These are phyloP conservation scores for Aristolochia fimbriata DNA, from an alignment of 164 flowering plant species.

Conservation along the genomic window DNA sequence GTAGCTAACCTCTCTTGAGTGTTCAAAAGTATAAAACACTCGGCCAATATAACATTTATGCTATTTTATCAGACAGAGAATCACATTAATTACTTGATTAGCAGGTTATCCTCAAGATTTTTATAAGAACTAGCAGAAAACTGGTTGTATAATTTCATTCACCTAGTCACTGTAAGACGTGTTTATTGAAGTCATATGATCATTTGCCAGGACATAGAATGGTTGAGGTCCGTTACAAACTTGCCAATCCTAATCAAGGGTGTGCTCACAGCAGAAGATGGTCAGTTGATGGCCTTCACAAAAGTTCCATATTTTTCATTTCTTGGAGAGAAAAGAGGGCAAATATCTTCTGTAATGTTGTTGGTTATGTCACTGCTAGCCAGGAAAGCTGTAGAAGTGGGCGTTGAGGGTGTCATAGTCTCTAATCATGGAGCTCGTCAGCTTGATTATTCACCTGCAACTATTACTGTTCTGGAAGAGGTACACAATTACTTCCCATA, in stretches of 20 bases:
- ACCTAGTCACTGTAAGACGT: neutral
- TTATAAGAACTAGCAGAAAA: neutral
- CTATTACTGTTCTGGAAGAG: constrained; percentile 75
- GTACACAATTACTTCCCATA: constrained; percentile 12
- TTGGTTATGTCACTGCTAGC: constrained; percentile 65
- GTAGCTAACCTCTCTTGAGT: constrained; percentile 17
- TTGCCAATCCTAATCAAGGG: constrained; percentile 84
- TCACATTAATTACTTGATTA: neutral
- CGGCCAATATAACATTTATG: neutral
- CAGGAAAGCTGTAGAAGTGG: constrained; percentile 52
- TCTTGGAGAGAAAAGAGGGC: constrained; percentile 25
- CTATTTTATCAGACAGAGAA: constrained; percentile 7
- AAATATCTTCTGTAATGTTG: neutral
- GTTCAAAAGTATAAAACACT: neutral
- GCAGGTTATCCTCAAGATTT: neutral
- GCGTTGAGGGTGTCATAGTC: constrained; percentile 63
- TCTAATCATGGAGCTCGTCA: constrained; percentile 89
- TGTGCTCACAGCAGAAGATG: constrained; percentile 71
- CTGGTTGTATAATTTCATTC: neutral
- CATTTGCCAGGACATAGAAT: constrained; percentile 51
- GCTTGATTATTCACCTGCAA: constrained; percentile 61
- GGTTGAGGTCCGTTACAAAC: constrained; percentile 70
- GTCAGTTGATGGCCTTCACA: constrained; percentile 21
- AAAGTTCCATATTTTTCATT: constrained; percentile 14
- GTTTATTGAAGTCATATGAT: constrained; percentile 2